Conservation (phyloP, 192 early-diverging fungal species). For the Oehlia diaphana region DNA sequence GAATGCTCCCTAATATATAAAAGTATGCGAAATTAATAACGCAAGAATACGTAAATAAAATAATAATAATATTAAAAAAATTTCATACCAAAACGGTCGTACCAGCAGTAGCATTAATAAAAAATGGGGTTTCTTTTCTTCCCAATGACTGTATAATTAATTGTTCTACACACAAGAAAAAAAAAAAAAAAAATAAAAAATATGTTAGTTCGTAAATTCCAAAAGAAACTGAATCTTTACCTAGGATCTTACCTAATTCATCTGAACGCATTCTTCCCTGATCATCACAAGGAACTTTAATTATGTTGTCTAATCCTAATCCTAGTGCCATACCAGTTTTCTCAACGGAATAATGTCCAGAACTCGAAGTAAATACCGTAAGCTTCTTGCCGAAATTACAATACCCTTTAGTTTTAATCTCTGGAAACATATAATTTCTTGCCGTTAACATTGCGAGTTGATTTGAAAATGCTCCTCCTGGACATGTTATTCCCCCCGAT, state of each 20-base stretch:
- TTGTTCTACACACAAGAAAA: constrained; percentile 34
- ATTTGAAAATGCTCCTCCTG: constrained; percentile 78
- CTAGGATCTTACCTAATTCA: constrained; percentile 44
- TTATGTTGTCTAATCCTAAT: constrained; percentile 66
- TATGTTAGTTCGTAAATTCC: background rate
- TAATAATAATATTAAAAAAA: background rate
- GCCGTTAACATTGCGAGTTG: constrained; percentile 76
- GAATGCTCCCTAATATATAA: constrained; percentile 58
- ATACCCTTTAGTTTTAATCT: constrained; percentile 57
- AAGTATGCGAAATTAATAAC: background rate
- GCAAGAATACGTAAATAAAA: background rate
- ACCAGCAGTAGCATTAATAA: constrained; percentile 81
- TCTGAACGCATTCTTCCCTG: constrained; percentile 60
- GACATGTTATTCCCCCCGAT: constrained; percentile 65
- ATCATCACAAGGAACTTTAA: constrained; percentile 63
- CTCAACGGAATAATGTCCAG: constrained; percentile 76
- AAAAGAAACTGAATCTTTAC: background rate
- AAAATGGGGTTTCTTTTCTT: constrained; percentile 65
- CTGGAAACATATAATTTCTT: constrained; percentile 63
- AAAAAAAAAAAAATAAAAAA: too few relatives aligned
- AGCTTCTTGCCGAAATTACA: constrained; percentile 46
- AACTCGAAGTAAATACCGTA: constrained; percentile 67
- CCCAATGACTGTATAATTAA: constrained; percentile 44
- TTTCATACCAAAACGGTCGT: constrained; percentile 72
- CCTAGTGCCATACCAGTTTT: constrained; percentile 73